Percentiles rank a stretch among this genome's conserved stretches.
Conservation (phyloP, 1,284 basidiomycete genomes). For the Somion occarium region DNA sequence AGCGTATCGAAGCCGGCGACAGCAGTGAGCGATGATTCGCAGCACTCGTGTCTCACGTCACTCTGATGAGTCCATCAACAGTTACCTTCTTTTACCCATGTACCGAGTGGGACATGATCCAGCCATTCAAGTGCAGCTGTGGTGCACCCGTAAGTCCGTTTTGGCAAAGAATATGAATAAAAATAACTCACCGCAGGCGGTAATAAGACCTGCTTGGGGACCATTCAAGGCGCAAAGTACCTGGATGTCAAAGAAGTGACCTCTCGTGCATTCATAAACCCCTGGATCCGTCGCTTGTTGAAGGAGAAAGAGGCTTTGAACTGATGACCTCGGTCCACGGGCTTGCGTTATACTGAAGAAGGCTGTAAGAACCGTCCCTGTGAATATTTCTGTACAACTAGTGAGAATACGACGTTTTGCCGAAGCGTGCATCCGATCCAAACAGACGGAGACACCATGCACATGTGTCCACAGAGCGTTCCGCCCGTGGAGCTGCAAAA, state of each 20-base stretch:
- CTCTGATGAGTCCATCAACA: constrained; percentile 15
- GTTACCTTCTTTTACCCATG: constrained; percentile 65
- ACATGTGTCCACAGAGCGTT: too few species aligned
- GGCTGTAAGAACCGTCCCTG: too few species aligned
- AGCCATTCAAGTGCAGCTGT: constrained; percentile 58
- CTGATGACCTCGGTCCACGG: too few species aligned
- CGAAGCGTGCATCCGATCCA: too few species aligned
- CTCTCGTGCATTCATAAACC: constrained; percentile 25
- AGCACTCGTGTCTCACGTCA: constrained; percentile 11
- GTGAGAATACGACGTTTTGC: not conserved
- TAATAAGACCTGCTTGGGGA: constrained; percentile 34
- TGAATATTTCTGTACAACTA: not conserved
- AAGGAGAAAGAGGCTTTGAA: not conserved
- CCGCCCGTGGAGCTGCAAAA: too few species aligned
- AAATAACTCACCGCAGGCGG: too few species aligned
- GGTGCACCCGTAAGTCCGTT: constrained; percentile 29
- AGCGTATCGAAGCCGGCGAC: constrained; percentile 36
- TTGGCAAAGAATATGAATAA: not conserved
- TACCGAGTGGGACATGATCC: constrained; percentile 71
- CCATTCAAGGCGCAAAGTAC: constrained; percentile 34
- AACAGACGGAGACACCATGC: too few species aligned
- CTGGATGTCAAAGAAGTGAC: constrained; percentile 28
- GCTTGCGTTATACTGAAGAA: too few species aligned
- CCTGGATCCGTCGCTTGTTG: constrained; percentile 30
- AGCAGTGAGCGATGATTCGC: too few species aligned